phyloP scores from a whole-genome alignment of 2,329 filamentous ascomycete genomes.

The Cyclaneusma minus region DNA sequence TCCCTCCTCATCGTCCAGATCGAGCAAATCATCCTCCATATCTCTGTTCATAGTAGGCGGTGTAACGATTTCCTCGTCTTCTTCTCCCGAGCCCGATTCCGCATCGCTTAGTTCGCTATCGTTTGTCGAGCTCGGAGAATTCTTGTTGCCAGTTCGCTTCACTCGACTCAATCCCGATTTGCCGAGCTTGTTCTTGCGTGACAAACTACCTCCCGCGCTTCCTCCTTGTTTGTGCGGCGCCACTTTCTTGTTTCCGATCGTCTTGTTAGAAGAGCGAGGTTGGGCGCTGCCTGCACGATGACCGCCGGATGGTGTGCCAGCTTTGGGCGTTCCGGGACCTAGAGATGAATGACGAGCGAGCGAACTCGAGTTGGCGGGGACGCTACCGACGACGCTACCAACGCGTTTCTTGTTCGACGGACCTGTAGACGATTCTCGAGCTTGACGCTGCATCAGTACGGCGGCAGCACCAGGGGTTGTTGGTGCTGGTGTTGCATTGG shows the following conservation, averaged over 20 bases:
- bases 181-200: conserved; percentile 14
- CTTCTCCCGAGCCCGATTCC: conserved; percentile 36
- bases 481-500: conserved; percentile 19
- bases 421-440: conserved; percentile 41
- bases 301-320: conserved; percentile 17
- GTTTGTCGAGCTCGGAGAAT: conserved; percentile 45
- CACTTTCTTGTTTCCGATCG: conserved; percentile 25
- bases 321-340: conserved; percentile 46
- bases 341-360: conserved; percentile 47
- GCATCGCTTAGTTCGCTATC: conserved; percentile 52
- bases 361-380: conserved; percentile 36
- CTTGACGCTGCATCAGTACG: conserved; percentile 40
- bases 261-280: conserved; percentile 28
- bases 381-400: conserved; percentile 25
- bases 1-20: conserved; percentile 51
- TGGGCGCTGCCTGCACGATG: conserved; percentile 41
- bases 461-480: conserved; percentile 44
- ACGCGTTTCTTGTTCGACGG: conserved; percentile 37
- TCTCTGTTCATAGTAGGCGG: conserved; percentile 32
- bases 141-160: conserved; percentile 35
- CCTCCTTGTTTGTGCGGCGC: conserved; percentile 17
- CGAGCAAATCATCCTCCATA: conserved; percentile 29
- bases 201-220: too few species aligned
- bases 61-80: conserved; percentile 26
- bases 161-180: conserved; percentile 49